phyloP scores from a whole-genome alignment of 352 stramenopile genomes.

The Pythium volutum region DNA sequence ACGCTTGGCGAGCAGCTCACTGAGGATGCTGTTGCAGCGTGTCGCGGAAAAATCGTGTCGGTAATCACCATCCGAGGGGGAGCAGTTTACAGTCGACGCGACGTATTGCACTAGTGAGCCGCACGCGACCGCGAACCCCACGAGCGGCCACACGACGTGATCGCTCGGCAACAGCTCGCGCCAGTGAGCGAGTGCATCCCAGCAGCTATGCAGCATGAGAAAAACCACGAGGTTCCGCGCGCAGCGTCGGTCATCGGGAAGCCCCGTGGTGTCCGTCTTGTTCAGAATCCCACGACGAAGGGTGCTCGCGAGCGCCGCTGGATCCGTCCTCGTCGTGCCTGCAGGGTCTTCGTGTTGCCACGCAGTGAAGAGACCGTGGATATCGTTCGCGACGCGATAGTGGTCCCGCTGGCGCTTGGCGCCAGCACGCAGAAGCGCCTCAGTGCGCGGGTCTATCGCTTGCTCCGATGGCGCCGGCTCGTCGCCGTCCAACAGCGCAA shows the following conservation, averaged over 20 bases:
- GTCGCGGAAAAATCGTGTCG: slow-evolving; percentile 16
- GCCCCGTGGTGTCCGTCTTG: not conserved
- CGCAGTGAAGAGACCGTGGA: slow-evolving; percentile 49
- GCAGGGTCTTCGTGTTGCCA: slow-evolving; percentile 31
- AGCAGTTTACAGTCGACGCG: slow-evolving; percentile 6
- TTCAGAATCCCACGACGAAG: slow-evolving; percentile 16
- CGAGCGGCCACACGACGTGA: not conserved
- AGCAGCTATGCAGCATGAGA: slow-evolving; percentile 50
- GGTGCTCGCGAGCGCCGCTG: not conserved
- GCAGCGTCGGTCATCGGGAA: slow-evolving; percentile 8
- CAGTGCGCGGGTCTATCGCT: not conserved
- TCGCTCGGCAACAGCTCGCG: slow-evolving; percentile 14
- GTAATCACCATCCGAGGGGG: slow-evolving; percentile 1
- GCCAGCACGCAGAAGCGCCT: slow-evolving; percentile 7
- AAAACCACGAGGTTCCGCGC: slow-evolving; percentile 47
- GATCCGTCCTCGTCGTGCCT: slow-evolving; percentile 18
- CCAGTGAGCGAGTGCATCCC: slow-evolving; percentile 50
- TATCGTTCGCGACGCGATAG: slow-evolving; percentile 44
- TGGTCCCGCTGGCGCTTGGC: slow-evolving; percentile 40
- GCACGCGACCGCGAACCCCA: slow-evolving; percentile 52
- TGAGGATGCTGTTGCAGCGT: slow-evolving; percentile 21
- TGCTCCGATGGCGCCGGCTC: not conserved
- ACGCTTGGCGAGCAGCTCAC: slow-evolving; percentile 12
- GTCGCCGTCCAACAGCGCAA: not conserved
- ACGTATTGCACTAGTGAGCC: slow-evolving; percentile 40